Evolutionary conservation across 2,329 filamentous ascomycete genomes (phyloP).

Genomic region (Microcera coccophila): DNA sequence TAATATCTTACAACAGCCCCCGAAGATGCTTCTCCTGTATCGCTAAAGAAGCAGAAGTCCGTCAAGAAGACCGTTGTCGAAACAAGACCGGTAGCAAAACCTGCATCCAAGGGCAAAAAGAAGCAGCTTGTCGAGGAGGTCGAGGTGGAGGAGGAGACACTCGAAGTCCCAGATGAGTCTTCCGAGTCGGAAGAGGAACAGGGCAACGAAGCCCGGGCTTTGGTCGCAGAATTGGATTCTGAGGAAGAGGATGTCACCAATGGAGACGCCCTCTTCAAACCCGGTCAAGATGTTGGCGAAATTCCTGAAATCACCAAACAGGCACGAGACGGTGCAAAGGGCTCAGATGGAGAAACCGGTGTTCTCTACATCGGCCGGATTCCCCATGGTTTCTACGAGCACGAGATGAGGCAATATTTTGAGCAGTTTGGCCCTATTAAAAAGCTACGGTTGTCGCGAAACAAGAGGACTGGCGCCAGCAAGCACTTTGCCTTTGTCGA

Average conservation of each 20-base stretch:
- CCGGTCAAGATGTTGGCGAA: slow-evolving; percentile 50
- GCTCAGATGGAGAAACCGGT: slow-evolving; percentile 57
- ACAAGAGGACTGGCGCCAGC: slow-evolving; percentile 83
- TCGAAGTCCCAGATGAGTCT: slow-evolving; percentile 31
- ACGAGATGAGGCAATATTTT: slow-evolving; percentile 92
- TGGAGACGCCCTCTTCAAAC: slow-evolving; percentile 37
- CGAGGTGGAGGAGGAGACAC: slow-evolving; percentile 26
- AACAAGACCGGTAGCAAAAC: slow-evolving; percentile 32
- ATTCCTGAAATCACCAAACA: slow-evolving; percentile 47
- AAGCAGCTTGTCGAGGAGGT: slow-evolving; percentile 27
- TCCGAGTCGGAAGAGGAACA: slow-evolving; percentile 39
- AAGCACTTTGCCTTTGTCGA: slow-evolving; percentile 96
- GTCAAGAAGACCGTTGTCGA: slow-evolving; percentile 28
- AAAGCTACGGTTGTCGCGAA: slow-evolving; percentile 78
- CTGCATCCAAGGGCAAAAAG: slow-evolving; percentile 29
- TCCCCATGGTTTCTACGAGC: slow-evolving; percentile 92
- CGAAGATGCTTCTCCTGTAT: slow-evolving; percentile 43
- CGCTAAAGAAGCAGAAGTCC: slow-evolving; percentile 45
- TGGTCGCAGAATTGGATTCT: slow-evolving; percentile 44
- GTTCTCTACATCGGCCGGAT: slow-evolving; percentile 88
- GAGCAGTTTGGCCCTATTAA: slow-evolving; percentile 84
- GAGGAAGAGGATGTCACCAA: slow-evolving; percentile 41
- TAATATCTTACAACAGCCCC: slow-evolving; percentile 33
- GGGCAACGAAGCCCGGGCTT: slow-evolving; percentile 40
- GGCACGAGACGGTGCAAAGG: slow-evolving; percentile 41